A percentile compares a stretch with the other conserved stretches of the same genome.
Conservation (phyloP, 2,329 filamentous ascomycete species). For the Tolypocladium endophyticum region DNA sequence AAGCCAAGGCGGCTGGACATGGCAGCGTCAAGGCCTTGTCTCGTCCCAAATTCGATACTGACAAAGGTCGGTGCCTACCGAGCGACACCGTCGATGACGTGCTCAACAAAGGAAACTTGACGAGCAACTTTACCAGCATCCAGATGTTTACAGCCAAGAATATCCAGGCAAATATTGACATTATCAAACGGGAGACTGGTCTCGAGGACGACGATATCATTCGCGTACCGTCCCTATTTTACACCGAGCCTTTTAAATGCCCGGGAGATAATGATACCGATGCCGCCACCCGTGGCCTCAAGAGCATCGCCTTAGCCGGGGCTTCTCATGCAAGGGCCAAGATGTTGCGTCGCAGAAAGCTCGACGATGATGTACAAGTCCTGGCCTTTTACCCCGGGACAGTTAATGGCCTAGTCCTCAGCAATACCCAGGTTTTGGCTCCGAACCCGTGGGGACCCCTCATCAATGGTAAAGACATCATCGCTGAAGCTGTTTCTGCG, state of each 20-base stretch:
- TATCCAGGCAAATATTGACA: conserved; percentile 11
- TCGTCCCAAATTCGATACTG: not conserved
- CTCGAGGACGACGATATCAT: conserved; percentile 10
- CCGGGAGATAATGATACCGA: not conserved
- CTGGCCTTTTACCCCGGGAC: conserved; percentile 8
- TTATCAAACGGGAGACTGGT: conserved; percentile 12
- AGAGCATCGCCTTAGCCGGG: no score
- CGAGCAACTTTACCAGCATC: not conserved
- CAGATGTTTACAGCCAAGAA: conserved; percentile 3
- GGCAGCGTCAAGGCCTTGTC: conserved; percentile 6
- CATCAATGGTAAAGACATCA: conserved; percentile 13
- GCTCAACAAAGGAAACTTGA: not conserved
- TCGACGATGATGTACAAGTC: not conserved
- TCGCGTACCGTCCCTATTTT: conserved; percentile 11
- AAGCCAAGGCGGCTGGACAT: conserved; percentile 11
- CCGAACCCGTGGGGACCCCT: conserved; percentile 16
- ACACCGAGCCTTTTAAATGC: not conserved
- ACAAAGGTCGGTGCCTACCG: not conserved
- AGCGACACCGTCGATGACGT: conserved; percentile 1
- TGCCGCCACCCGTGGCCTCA: fast-evolving
- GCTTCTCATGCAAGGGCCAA: not conserved
- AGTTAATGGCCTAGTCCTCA: conserved; percentile 13
- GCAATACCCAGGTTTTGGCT: conserved; percentile 4
- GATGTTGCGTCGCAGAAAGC: not conserved
- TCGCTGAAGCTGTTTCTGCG: conserved; percentile 8